Evolutionary conservation across 106 monocot species (phyloP), one percentile per base, ranked within the genome.

Genomic region (Platanthera zijinensis): DNA sequence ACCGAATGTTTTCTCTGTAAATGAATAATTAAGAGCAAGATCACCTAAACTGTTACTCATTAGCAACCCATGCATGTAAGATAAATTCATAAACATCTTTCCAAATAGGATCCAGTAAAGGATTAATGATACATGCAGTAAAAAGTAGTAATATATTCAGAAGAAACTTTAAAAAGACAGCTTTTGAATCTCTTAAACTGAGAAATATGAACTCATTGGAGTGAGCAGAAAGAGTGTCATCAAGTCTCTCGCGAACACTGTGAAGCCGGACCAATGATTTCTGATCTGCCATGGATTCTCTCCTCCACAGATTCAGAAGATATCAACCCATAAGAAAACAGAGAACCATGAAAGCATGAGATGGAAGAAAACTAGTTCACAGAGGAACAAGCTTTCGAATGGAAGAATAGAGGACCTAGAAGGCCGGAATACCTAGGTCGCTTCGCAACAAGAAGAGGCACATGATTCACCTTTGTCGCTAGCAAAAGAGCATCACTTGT

Each of bases 151-250:
- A 39, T 14, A 53, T 53, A 5, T 10, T 53, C 8, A 7, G 1
- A 53, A 53, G 53, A 53, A 53, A 1, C 39, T 39, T 3, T 1
- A 53, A 14, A 10, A 53, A 53, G 6, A 10, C 8, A 7, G 4
- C 53, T 53, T 53, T 53, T 53, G 53, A 53, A 14, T 14, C 1
- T 10, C 8, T 53, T 39, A 17, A 70, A 70, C 18, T 15, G n/a
- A 13, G 48, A 14, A 74, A 80, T 5, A 48, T 3, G 22, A 91
- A 75, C 66, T 91, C 91, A 81, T 91, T 88, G 15, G 88, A 84
- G 50, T 91, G 91, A 15, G 91, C 86, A 10, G 88, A 82, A 52
- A 91, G 88, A 66, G 86, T 76, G 69, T 88, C 91, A 3, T 84
- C 79, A 25, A 91, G 74, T 25, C 88, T 83, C 78, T 91, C 91